These are phyloP conservation scores for Pyrenochaeta sp. DNA, from an alignment of 2,329 filamentous ascomycete species.

Conservation along the genomic window DNA sequence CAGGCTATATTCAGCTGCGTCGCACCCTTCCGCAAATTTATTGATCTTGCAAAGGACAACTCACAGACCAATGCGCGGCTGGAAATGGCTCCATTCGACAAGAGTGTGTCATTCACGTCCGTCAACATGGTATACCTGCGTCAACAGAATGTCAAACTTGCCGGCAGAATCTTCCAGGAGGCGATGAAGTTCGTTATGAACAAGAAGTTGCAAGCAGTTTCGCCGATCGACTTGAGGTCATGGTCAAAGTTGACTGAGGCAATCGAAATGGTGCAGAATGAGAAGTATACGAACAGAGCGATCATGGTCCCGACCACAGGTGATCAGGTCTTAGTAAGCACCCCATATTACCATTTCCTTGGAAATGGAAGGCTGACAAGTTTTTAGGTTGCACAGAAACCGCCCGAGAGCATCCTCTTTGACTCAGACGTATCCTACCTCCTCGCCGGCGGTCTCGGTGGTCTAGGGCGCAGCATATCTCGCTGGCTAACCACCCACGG, in stretches of 20 bases:
- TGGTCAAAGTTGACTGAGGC: conserved; percentile 21
- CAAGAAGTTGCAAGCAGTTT: background rate
- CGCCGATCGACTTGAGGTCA: background rate
- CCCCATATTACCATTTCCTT: background rate
- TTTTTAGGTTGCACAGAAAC: conserved; percentile 1
- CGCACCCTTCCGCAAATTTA: conserved; percentile 38
- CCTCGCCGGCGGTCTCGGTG: conserved; percentile 28
- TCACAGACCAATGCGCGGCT: conserved; percentile 7
- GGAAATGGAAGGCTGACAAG: background rate
- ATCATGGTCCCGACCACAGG: conserved; percentile 4
- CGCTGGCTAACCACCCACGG: conserved; percentile 19
- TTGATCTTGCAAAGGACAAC: conserved; percentile 26
- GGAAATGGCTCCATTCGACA: conserved; percentile 29
- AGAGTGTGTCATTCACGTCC: conserved; percentile 17
- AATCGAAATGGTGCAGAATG: conserved; percentile 20
- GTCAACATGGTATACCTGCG: conserved; percentile 14
- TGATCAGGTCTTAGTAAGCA: conserved; percentile 11
- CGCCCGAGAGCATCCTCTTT: conserved; percentile 3
- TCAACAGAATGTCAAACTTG: conserved; percentile 6
- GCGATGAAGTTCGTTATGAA: conserved; percentile 6
- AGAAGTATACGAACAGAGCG: conserved; percentile 8
- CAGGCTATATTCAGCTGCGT: conserved; percentile 56
- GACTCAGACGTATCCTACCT: conserved; percentile 19
- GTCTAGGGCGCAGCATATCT: conserved; percentile 28
- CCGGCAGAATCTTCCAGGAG: conserved; percentile 7